These are phyloP conservation scores for Colletotrichum higginsianum DNA, from an alignment of 2,329 filamentous ascomycete genomes.

Conservation along the genomic window DNA sequence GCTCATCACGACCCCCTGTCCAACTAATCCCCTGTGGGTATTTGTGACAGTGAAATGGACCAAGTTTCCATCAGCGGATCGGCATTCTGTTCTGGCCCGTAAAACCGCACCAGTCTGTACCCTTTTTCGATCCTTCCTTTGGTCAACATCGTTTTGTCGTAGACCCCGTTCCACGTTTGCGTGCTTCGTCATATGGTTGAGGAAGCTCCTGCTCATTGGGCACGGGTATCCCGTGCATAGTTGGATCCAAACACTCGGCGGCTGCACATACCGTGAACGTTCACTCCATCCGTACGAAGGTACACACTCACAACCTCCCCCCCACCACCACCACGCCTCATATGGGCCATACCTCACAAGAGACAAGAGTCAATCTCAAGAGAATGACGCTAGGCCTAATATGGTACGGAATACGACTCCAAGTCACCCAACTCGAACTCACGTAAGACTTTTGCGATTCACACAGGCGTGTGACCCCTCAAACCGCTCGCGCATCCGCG, in stretches of 20 bases:
- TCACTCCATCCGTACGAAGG: background rate
- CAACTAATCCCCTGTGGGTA: constrained; percentile 6
- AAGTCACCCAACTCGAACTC: background rate
- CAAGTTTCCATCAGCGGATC: background rate
- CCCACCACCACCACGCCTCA: no score
- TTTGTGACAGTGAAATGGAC: background rate
- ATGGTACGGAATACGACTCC: background rate
- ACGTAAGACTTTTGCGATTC: background rate
- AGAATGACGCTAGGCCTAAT: background rate
- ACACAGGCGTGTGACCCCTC: background rate
- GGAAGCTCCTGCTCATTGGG: background rate
- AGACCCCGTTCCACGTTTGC: background rate
- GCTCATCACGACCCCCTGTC: constrained; percentile 13
- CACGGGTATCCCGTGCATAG: background rate
- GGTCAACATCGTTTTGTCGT: no score
- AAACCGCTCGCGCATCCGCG: background rate
- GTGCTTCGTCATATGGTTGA: background rate
- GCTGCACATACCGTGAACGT: background rate
- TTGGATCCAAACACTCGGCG: background rate
- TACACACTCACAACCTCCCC: no score
- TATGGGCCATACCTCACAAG: background rate
- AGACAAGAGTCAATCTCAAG: constrained; percentile 4
- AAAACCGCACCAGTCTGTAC: background rate
- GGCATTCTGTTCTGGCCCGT: constrained; percentile 3
- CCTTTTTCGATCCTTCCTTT: background rate